Conservation (phyloP, 176 grass and related monocot genomes). For the Hordeum marinum region DNA sequence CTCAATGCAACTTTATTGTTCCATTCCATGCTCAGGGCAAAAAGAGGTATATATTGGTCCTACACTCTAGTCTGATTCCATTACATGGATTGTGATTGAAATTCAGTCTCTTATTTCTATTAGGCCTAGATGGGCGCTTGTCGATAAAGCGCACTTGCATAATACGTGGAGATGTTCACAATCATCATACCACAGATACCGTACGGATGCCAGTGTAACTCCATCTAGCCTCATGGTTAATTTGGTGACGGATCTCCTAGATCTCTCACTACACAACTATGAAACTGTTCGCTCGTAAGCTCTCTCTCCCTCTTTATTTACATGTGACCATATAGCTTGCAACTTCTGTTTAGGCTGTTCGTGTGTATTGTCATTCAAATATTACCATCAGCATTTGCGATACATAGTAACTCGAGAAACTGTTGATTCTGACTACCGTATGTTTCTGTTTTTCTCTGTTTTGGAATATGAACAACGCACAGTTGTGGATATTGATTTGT, state of each 20-base stretch:
- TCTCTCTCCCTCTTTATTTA: constrained; percentile 7
- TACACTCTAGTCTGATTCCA: constrained; percentile 19
- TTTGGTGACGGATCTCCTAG: constrained; percentile 87
- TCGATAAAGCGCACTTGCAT: constrained; percentile 88
- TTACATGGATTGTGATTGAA: constrained; percentile 9
- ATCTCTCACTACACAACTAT: constrained; percentile 93
- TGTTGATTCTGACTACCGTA: not conserved
- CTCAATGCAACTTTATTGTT: constrained; percentile 88
- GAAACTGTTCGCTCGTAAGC: constrained; percentile 93
- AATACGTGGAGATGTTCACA: constrained; percentile 90
- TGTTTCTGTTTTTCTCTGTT: not conserved
- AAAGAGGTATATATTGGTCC: constrained; percentile 58
- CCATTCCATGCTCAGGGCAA: constrained; percentile 73
- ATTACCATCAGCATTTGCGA: not conserved
- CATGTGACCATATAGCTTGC: not conserved
- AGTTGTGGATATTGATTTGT: not conserved
- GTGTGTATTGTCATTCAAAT: constrained; percentile 24
- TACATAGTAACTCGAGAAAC: not conserved
- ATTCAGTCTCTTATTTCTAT: constrained; percentile 8
- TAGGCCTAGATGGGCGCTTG: constrained; percentile 93
- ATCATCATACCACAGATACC: constrained; percentile 87
- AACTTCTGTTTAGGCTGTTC: not conserved
- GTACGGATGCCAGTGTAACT: constrained; percentile 57
- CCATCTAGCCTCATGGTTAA: constrained; percentile 62
- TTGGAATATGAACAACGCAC: not conserved